Conservation (phyloP, 768 basidiomycete genomes). For the Nevesoporus exiguus region DNA sequence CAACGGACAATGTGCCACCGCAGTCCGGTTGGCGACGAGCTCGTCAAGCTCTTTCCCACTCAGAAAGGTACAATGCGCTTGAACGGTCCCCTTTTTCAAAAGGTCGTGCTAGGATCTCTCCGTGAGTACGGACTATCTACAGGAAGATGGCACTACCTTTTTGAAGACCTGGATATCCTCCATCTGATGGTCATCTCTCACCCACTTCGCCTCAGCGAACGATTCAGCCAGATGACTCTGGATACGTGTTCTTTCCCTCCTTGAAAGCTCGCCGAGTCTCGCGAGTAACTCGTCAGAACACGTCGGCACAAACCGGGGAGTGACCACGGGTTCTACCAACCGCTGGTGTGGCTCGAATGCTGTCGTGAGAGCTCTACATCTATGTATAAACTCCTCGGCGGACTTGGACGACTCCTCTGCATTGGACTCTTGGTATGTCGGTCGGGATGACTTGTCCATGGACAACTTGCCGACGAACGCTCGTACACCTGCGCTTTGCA, state of each 20-base stretch:
- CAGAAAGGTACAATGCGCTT: conserved; percentile 90
- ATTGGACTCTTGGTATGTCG: conserved; percentile 68
- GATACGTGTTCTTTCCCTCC: conserved; percentile 45
- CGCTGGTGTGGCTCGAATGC: conserved; percentile 42
- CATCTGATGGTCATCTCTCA: conserved; percentile 52
- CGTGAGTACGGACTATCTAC: conserved; percentile 6
- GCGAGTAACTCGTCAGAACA: conserved; percentile 70
- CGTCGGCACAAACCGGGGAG: conserved; percentile 87
- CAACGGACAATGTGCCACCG: conserved; percentile 84
- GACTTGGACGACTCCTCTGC: conserved; percentile 45
- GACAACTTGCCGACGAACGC: conserved; percentile 89
- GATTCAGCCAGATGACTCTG: conserved; percentile 87
- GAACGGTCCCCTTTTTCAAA: conserved; percentile 62
- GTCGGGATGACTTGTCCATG: conserved; percentile 77
- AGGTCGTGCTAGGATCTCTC: conserved; percentile 46
- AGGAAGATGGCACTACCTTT: conserved; percentile 38
- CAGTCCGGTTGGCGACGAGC: conserved; percentile 48
- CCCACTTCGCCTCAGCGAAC: conserved; percentile 71
- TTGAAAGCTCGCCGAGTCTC: conserved; percentile 57
- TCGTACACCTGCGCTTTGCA: conserved; percentile 69
- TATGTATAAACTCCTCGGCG: conserved; percentile 53
- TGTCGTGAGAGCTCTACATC: conserved; percentile 41
- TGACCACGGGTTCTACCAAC: conserved; percentile 77
- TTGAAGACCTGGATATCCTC: conserved; percentile 79
- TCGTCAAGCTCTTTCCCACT: conserved; percentile 45